A percentile compares a stretch with the other conserved stretches of the same genome.
These are phyloP conservation scores for Lathyrus oleraceus DNA, from an alignment of 306 rosid genomes.

Conservation along the genomic window DNA sequence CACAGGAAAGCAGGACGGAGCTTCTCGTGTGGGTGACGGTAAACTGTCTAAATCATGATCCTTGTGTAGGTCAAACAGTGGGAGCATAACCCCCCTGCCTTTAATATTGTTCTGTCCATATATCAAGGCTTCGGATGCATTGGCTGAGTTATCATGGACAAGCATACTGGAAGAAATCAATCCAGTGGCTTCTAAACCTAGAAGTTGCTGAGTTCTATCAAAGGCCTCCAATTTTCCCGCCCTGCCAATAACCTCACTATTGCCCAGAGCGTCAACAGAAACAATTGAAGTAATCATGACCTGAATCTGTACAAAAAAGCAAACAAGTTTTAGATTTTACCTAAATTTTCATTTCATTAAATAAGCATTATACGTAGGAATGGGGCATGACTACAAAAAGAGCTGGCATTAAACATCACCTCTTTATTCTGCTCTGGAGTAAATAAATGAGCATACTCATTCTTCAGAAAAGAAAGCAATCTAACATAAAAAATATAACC, in stretches of 20 bases:
- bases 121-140: slow-evolving; percentile 40
- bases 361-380: background rate
- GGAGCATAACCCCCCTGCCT: slow-evolving; percentile 71
- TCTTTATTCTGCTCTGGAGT: slow-evolving; percentile 60
- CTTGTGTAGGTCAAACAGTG: slow-evolving; percentile 91
- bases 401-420: slow-evolving; percentile 51
- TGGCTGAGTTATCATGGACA: slow-evolving; percentile 30
- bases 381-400: slow-evolving; percentile 20
- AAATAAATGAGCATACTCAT: slow-evolving; percentile 46
- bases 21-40: slow-evolving; percentile 92
- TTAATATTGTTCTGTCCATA: slow-evolving; percentile 55
- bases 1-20: slow-evolving; percentile 54
- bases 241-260: slow-evolving; percentile 31
- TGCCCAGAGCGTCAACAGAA: slow-evolving; percentile 33
- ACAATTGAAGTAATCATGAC: slow-evolving; percentile 49
- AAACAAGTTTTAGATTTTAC: slow-evolving; percentile 39
- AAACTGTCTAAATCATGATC: slow-evolving; percentile 94
- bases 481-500: slow-evolving; percentile 51
- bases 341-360: slow-evolving; percentile 28
- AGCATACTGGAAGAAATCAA: slow-evolving; percentile 46
- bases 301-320: slow-evolving; percentile 55
- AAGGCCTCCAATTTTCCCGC: slow-evolving; percentile 36
- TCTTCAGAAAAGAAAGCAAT: slow-evolving; percentile 61
- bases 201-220: slow-evolving; percentile 39
- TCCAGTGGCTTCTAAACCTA: slow-evolving; percentile 35